phyloP scores from a whole-genome alignment of 2,329 filamentous ascomycete genomes.

The Pestalotiopsis sp. region DNA sequence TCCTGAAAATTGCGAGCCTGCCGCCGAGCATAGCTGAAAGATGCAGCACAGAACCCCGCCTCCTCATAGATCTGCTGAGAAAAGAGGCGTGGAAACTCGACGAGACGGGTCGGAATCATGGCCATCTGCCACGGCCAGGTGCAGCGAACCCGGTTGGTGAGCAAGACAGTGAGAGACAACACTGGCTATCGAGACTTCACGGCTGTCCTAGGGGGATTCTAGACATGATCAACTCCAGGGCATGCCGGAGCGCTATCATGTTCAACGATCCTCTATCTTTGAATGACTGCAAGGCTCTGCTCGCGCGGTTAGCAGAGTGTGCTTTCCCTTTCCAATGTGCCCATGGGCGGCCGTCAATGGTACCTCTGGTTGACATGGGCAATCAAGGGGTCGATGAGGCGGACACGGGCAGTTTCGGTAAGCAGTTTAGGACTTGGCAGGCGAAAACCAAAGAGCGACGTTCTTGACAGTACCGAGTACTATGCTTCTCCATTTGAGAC shows the following conservation, averaged over 20 bases:
- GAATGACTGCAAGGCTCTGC: slow-evolving; percentile 60
- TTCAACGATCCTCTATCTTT: slow-evolving; percentile 72
- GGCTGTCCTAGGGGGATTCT: slow-evolving; percentile 75
- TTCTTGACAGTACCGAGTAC: neutral
- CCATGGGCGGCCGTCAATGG: slow-evolving; percentile 72
- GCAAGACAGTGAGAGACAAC: slow-evolving; percentile 16
- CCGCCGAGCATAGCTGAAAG: slow-evolving; percentile 76
- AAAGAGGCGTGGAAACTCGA: slow-evolving; percentile 71
- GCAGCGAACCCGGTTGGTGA: neutral
- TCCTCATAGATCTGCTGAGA: slow-evolving; percentile 76
- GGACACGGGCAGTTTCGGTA: slow-evolving; percentile 20
- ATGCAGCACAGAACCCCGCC: slow-evolving; percentile 70
- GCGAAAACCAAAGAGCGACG: neutral
- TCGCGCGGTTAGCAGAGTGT: slow-evolving; percentile 61
- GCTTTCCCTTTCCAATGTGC: slow-evolving; percentile 83
- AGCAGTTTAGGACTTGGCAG: slow-evolving; percentile 28
- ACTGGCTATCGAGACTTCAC: slow-evolving; percentile 66
- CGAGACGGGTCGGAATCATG: slow-evolving; percentile 39
- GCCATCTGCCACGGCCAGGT: neutral
- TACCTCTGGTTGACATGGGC: slow-evolving; percentile 60
- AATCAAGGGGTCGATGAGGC: slow-evolving; percentile 14
- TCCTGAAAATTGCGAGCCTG: slow-evolving; percentile 58
- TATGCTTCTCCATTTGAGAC: neutral
- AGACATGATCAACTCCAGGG: slow-evolving; percentile 74
- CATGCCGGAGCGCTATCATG: slow-evolving; percentile 82